Evolutionary conservation across 2,329 filamentous ascomycete species (phyloP), one percentile per base, ranked within the genome.

Genomic region (Pseudophaeomoniella oleicola): DNA sequence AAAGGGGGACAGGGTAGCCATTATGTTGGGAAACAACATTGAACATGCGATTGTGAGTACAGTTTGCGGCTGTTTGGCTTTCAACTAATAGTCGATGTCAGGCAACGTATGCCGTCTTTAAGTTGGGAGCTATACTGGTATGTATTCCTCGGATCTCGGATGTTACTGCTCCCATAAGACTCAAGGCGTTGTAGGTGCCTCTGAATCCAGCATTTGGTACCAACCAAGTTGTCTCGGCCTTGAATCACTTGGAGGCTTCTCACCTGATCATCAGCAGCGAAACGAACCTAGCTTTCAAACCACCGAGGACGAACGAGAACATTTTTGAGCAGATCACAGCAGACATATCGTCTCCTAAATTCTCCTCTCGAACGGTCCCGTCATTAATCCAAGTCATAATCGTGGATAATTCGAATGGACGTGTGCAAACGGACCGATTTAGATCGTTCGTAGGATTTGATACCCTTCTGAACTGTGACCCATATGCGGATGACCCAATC

Each of bases 131-230:
- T 16, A 74, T 96, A 35, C 65, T 96, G 43, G 87, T 75, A 53
- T 42, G 60, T 47, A 11, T 5, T 13, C 13, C 22, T 6, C 3
- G 16, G 14, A 3, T 18, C 32, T 17, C 29, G 18, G 29, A 10
- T 17, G 13, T n/a, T 22, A 22, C 16, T n/a, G n/a, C 6, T 37
- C 16, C 31, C 11, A 27, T 16, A 9, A n/a, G 42, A 29, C 30
- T 16, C 42, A n/a, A 46, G 19, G 6, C 10, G 5, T 29, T 9
- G 11, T 34, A 74, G 72, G 74, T 93, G n/a, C 90, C 88, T 0
- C 62, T 96, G 16, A 96, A 98, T 55, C 88, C 87, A 14, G 79
- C 75, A 2, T 96, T 96, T 65, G 93, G 85, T 46, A 67, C 74
- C 3, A 57, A 64, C 4, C 90, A 96, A 62, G 75, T 96, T 5